A percentile compares a stretch with the other conserved stretches of the same genome.
Evolutionary conservation across 306 rosid genomes (phyloP).

Genomic region (Cercis canadensis): DNA sequence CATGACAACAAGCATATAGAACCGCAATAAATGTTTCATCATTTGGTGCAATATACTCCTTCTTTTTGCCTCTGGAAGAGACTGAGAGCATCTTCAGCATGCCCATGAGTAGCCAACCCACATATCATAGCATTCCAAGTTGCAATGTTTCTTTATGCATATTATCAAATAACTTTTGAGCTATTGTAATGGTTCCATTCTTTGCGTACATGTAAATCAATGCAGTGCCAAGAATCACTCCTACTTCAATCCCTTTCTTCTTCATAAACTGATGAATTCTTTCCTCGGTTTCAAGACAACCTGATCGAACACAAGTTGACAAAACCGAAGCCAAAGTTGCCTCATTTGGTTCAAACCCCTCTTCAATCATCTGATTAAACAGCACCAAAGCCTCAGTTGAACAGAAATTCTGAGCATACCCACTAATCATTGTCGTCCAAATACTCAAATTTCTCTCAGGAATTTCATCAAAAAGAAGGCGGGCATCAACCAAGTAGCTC

Average conservation of each 20-base stretch:
- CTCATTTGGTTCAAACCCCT: conserved; percentile 50
- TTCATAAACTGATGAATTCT: conserved; percentile 45
- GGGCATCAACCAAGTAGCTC: conserved; percentile 44
- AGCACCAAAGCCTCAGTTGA: conserved; percentile 51
- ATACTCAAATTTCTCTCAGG: conserved; percentile 34
- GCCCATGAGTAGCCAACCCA: conserved; percentile 52
- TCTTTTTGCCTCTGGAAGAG: conserved; percentile 43
- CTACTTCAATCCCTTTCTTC: conserved; percentile 45
- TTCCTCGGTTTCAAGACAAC: conserved; percentile 49
- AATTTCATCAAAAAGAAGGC: conserved; percentile 43
- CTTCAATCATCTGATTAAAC: conserved; percentile 45
- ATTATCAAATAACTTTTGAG: conserved; percentile 43
- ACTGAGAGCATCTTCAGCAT: conserved; percentile 44
- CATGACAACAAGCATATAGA: conserved; percentile 59
- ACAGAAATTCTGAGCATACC: conserved; percentile 50
- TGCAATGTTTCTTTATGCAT: conserved; percentile 51
- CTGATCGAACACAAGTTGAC: conserved; percentile 54
- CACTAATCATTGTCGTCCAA: conserved; percentile 54
- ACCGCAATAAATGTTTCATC: conserved; percentile 52
- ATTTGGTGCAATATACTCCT: conserved; percentile 46
- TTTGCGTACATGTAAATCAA: conserved; percentile 54
- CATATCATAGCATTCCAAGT: conserved; percentile 62
- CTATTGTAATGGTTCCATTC: conserved; percentile 43
- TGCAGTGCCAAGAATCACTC: conserved; percentile 56
- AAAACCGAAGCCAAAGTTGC: conserved; percentile 50